A percentile compares a stretch with the other conserved stretches of the same genome.
These are phyloP conservation scores for Gossypium lobatum DNA, from an alignment of 441 rosid species.

Conservation along the genomic window DNA sequence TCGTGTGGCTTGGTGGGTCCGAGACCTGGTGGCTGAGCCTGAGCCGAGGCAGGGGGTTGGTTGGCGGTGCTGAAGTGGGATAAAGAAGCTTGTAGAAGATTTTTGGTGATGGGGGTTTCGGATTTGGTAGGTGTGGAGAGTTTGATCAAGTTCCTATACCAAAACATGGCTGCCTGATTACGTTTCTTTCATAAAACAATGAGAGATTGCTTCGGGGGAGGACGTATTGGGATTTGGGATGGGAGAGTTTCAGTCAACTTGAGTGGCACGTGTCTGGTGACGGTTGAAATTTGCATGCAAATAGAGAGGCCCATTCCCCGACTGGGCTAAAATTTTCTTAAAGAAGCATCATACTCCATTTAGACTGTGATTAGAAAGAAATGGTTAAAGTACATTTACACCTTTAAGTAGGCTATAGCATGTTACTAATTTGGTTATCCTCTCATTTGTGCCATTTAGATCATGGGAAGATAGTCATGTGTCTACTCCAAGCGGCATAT, in stretches of 20 bases:
- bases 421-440: too few species aligned
- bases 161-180: constrained; percentile 24
- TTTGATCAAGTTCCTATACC: constrained; percentile 34
- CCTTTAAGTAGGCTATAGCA: too few species aligned
- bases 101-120: constrained; percentile 2
- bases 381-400: too few species aligned
- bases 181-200: background rate
- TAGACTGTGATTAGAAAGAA: too few species aligned
- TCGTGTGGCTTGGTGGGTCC: constrained; percentile 57
- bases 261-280: too few species aligned
- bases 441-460: too few species aligned
- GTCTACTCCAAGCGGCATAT: constrained; percentile 75
- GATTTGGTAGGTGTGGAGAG: constrained; percentile 19
- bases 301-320: too few species aligned
- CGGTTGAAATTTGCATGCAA: too few species aligned
- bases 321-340: too few species aligned
- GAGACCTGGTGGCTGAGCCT: constrained; percentile 28
- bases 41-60: constrained; percentile 13
- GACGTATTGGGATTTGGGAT: too few species aligned
- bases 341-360: too few species aligned
- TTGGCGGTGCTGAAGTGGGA: constrained; percentile 38
- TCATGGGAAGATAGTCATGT: constrained; percentile 4
- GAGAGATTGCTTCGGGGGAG: background rate
- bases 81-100: constrained; percentile 30
- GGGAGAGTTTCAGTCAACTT: too few species aligned